Conservation (phyloP, 805 yeast genomes). For the Barnettozyma siamensis region DNA sequence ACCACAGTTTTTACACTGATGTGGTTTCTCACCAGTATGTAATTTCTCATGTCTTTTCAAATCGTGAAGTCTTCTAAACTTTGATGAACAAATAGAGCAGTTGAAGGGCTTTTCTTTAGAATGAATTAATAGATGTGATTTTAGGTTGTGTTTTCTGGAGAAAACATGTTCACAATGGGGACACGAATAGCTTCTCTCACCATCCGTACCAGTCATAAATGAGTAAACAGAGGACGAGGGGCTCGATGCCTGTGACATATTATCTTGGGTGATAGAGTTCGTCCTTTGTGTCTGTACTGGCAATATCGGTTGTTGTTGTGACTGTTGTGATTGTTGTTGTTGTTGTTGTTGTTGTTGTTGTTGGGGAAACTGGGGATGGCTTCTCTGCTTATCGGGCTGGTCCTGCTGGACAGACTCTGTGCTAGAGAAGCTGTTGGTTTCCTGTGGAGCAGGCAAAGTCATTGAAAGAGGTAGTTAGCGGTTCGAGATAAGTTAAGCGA, state of each 20-base stretch:
- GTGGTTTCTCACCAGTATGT: constrained; percentile 75
- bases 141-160: constrained; percentile 69
- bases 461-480: background rate
- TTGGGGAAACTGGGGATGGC: no score
- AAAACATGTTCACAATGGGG: constrained; percentile 57
- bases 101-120: constrained; percentile 56
- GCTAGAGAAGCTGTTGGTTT: background rate
- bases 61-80: constrained; percentile 70
- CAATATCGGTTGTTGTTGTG: background rate
- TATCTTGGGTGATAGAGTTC: background rate
- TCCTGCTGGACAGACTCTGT: no score
- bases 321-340: background rate
- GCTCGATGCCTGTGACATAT: constrained; percentile 4
- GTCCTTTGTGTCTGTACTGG: background rate
- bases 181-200: constrained; percentile 42
- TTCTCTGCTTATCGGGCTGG: background rate
- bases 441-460: background rate
- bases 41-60: constrained; percentile 68
- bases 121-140: constrained; percentile 66
- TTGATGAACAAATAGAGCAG: constrained; percentile 55
- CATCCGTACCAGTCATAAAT: constrained; percentile 1
- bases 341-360: background rate
- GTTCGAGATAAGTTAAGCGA: background rate
- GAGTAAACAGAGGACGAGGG: constrained; percentile 1
- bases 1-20: constrained; percentile 52